Base-by-base conservation (phyloP, 2,329 filamentous ascomycete species). In the Fusarium transvaalense region DNA sequence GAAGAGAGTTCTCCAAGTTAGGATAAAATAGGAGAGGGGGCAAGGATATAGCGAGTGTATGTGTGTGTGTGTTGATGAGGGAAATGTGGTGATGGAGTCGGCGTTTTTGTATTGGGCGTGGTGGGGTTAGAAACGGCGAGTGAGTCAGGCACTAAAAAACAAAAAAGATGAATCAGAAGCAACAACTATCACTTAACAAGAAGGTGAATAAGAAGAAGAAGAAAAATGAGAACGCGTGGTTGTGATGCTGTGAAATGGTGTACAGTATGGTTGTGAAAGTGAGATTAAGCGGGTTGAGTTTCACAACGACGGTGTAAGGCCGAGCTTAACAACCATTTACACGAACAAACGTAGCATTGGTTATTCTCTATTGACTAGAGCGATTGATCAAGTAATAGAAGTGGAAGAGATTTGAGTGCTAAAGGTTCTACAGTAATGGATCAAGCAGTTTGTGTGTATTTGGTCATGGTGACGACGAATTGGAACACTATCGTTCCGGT, bases 61-160 rank as follows among this genome's bases (percentile, higher is more conserved):
- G 23, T 50, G 25, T 13, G 29, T 6, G 23, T 27, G 23, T 50
- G 25, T 13, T 27, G 32, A 14, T 27, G n/a, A 25, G 14, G 25
- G 32, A 19, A 19, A 17, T 19, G 34, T 35, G 27, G 27, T 51
- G 9, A 41, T 42, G 42, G 64, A 41, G 47, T 50, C 34, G 31
- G 23, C 35, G 48, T 35, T 66, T 69, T 66, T 69, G 66, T 69
- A 67, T 38, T 32, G 38, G 25, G 56, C 47, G 62, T 52, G 53
- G 66, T 63, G 66, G 66, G 66, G 61, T 48, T 38, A 7, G 25
- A 7, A 31, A 2, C 66, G 66, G 66, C 41, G 66, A 50, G 53
- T 69, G 66, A 69, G 66, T 69, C 66, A 69, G 54, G 59, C 39
- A 58, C 51, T 35, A 54, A 23, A 25, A 48, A 31, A 10, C 21